Evolutionary conservation across 345 rosid species (phyloP).

Genomic region (Populus deltoides): DNA sequence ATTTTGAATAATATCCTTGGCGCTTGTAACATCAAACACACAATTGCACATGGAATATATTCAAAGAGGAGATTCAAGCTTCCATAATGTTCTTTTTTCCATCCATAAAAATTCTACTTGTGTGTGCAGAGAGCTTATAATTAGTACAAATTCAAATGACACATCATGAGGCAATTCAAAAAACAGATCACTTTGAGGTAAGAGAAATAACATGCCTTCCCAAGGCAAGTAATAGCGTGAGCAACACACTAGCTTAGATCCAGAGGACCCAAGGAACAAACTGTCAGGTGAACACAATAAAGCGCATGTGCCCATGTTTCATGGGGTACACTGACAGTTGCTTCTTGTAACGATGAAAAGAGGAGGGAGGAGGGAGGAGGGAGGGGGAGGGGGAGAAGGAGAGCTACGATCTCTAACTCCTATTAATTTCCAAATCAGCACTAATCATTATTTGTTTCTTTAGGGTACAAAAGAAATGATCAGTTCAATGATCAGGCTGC

Average conservation of each 20-base stretch:
- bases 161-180: too few species aligned
- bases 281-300: constrained; percentile 15
- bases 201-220: neutral
- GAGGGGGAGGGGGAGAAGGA: too few species aligned
- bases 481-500: neutral
- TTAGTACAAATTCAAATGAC: neutral
- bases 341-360: neutral
- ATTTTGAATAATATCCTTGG: too few species aligned
- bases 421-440: too few species aligned
- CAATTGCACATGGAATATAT: neutral
- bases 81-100: neutral
- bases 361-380: too few species aligned
- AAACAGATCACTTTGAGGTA: neutral
- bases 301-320: constrained; percentile 10
- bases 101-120: neutral
- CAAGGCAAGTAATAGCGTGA: constrained; percentile 3
- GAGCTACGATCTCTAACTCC: neutral
- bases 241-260: constrained; percentile 5
- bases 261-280: constrained; percentile 13
- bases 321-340: constrained; percentile 13
- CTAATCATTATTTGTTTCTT: constrained; percentile 18
- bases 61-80: neutral
- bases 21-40: too few species aligned
- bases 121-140: neutral
- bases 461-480: neutral